Evolutionary conservation across 2,329 filamentous ascomycete species (phyloP).

Genomic region (Colletotrichum sp.): DNA sequence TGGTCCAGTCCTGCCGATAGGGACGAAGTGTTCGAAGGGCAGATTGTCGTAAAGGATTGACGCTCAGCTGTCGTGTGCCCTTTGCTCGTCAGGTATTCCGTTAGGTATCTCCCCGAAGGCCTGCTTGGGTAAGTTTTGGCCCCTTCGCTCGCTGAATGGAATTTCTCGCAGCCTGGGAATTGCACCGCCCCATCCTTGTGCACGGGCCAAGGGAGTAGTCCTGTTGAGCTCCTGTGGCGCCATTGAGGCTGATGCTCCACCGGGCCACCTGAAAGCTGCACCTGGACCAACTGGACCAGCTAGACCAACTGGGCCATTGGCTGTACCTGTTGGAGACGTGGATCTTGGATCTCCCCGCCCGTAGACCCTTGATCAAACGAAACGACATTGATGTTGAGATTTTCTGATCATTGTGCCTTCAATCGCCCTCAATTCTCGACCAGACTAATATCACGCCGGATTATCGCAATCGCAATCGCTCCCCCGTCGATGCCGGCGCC

Average conservation of each 20-base stretch:
- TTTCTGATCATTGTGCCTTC: neutral
- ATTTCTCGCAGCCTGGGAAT: conserved; percentile 20
- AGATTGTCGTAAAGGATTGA: neutral
- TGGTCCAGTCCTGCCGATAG: conserved; percentile 10
- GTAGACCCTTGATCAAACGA: neutral
- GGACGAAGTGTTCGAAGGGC: neutral
- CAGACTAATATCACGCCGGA: neutral
- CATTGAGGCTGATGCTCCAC: neutral
- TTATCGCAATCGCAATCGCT: neutral
- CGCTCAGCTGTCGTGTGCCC: conserved; percentile 14
- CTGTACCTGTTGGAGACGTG: neutral
- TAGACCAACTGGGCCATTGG: neutral
- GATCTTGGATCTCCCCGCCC: neutral
- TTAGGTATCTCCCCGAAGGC: conserved; percentile 2
- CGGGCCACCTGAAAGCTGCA: neutral
- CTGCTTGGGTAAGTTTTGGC: conserved; percentile 15
- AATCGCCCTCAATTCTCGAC: neutral
- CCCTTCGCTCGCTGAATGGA: conserved; percentile 14
- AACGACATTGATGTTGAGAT: neutral
- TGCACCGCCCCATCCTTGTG: conserved; percentile 16
- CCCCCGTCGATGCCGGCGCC: neutral
- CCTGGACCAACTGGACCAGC: neutral
- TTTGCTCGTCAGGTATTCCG: conserved; percentile 6
- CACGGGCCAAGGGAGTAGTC: conserved; percentile 4
- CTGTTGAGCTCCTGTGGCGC: conserved; percentile 10